Evolutionary conservation across 1,284 basidiomycete genomes (phyloP).

Genomic region (Chalciporus sp.): DNA sequence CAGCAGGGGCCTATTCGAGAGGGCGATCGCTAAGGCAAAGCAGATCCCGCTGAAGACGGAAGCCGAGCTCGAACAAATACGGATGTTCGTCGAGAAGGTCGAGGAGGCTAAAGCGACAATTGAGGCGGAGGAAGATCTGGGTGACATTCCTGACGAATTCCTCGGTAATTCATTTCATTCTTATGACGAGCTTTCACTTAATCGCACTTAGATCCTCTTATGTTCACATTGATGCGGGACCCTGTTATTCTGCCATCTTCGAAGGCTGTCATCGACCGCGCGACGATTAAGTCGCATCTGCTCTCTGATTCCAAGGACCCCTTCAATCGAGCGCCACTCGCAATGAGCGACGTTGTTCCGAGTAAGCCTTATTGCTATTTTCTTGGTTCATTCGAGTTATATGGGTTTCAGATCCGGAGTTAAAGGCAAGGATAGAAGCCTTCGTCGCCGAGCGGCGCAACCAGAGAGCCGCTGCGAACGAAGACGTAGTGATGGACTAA

Average conservation of each 20-base stretch:
- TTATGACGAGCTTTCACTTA: neutral
- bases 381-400: constrained; percentile 8
- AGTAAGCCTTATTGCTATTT: constrained; percentile 40
- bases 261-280: constrained; percentile 78
- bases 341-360: constrained; percentile 81
- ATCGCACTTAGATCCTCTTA: constrained; percentile 73
- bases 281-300: constrained; percentile 95
- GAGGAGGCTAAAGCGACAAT: constrained; percentile 80
- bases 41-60: constrained; percentile 77
- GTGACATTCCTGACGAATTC: constrained; percentile 96
- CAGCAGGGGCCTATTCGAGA: constrained; percentile 81
- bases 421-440: constrained; percentile 65
- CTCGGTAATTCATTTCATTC: constrained; percentile 57
- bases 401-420: constrained; percentile 48
- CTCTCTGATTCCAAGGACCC: constrained; percentile 91
- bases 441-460: constrained; percentile 55
- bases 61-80: constrained; percentile 76
- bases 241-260: constrained; percentile 93
- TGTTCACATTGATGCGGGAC: constrained; percentile 95
- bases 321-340: constrained; percentile 83
- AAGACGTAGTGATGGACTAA: constrained; percentile 33
- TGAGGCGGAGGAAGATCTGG: constrained; percentile 90
- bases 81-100: constrained; percentile 78
- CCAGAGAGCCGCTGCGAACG: constrained; percentile 31
- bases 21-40: constrained; percentile 73